Evolutionary conservation across 2,329 filamentous ascomycete genomes (phyloP).

Genomic region (Myotisia sp.): DNA sequence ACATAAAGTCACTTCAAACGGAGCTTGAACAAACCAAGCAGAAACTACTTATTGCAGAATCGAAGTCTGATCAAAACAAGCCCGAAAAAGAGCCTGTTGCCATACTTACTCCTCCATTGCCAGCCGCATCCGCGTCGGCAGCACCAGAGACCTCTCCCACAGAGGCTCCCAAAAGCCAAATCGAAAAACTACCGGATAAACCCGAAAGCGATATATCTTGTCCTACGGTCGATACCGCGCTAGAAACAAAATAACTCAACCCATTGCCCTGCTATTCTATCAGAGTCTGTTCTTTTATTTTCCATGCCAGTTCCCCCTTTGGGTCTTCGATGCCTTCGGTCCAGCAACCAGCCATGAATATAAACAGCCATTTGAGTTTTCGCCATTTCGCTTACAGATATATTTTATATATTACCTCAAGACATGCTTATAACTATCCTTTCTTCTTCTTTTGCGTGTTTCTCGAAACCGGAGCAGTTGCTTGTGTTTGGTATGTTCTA

Average conservation of each 20-base stretch:
- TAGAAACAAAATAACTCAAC: slow-evolving; percentile 1
- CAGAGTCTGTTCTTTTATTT: background rate
- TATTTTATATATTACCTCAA: background rate
- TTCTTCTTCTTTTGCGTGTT: background rate
- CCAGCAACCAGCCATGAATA: too few species aligned
- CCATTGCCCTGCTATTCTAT: too few species aligned
- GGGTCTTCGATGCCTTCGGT: too few species aligned
- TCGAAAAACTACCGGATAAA: background rate
- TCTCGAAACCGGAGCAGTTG: too few species aligned
- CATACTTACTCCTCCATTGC: background rate
- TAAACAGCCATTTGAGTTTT: background rate
- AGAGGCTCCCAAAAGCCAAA: background rate
- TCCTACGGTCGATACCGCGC: background rate
- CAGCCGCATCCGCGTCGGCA: background rate
- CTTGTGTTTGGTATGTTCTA: too few species aligned
- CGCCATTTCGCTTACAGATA: background rate
- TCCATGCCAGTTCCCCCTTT: background rate
- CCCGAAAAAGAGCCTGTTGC: background rate
- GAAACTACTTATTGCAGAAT: slow-evolving; percentile 51
- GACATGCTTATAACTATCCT: background rate
- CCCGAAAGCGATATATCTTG: background rate
- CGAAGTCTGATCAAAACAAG: slow-evolving; percentile 26
- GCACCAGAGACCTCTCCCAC: background rate
- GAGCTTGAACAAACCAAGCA: slow-evolving; percentile 53
- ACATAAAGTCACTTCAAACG: slow-evolving; percentile 72